Evolutionary conservation across 495 filamentous ascomycete genomes (phyloP).

Genomic region (Penicillium verhagenii): DNA sequence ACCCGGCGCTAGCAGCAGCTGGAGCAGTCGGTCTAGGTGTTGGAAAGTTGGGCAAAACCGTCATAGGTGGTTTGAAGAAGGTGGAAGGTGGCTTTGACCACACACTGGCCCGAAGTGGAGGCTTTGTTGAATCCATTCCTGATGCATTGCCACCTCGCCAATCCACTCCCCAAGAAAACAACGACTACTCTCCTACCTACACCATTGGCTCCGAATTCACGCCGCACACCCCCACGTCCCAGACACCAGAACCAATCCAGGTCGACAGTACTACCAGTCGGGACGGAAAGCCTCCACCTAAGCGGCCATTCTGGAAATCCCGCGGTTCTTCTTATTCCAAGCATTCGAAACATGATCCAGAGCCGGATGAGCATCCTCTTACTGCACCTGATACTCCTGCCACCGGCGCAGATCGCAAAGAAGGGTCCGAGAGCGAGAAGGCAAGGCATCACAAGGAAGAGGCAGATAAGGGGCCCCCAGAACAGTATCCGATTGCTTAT

Average conservation of each 20-base stretch:
- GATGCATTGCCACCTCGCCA: conserved; percentile 3
- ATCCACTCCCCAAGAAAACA: conserved; percentile 1
- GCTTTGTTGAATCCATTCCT: conserved; percentile 37
- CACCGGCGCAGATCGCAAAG: conserved; percentile 11
- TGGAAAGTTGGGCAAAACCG: conserved; percentile 54
- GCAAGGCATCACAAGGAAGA: conserved; percentile 33
- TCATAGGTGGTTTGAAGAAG: conserved; percentile 52
- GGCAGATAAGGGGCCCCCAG: conserved; percentile 36
- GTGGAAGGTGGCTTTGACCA: conserved; percentile 42
- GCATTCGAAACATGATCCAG: conserved; percentile 25
- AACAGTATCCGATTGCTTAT: conserved; percentile 70
- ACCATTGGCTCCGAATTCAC: not conserved
- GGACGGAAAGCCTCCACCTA: conserved; percentile 23
- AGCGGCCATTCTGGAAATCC: conserved; percentile 47
- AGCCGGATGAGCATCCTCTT: conserved; percentile 41
- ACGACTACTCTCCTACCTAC: not conserved
- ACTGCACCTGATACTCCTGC: conserved; percentile 34
- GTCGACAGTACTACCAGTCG: not conserved
- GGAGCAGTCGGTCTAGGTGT: conserved; percentile 61
- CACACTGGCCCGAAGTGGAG: conserved; percentile 51
- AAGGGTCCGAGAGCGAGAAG: conserved; percentile 22
- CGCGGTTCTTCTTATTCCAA: conserved; percentile 26
- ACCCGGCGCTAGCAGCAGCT: conserved; percentile 43
- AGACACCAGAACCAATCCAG: conserved; percentile 7
- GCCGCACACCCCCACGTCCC: not conserved